Percentiles rank a stretch among this genome's conserved stretches.
Conservation (phyloP, 192 early-diverging fungal species). For the Phycomyces nitens region DNA sequence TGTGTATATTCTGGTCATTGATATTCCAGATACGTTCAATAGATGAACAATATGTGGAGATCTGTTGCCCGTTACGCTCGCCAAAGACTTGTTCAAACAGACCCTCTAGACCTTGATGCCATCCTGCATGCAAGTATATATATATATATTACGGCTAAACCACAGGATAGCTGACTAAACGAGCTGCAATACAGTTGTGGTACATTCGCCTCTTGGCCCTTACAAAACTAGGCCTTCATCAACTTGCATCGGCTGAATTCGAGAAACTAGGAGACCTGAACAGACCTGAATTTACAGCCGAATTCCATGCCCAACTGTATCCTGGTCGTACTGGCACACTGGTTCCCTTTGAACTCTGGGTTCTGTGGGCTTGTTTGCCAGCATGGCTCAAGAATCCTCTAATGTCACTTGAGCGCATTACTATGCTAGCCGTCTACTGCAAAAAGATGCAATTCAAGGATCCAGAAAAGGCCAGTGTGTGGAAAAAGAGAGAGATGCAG, state of each 20-base stretch:
- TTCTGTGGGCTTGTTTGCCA: slow-evolving; percentile 43
- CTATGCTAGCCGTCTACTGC: slow-evolving; percentile 40
- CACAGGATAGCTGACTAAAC: no score
- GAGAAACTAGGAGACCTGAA: slow-evolving; percentile 47
- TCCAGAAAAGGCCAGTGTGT: slow-evolving; percentile 4
- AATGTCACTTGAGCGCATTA: slow-evolving; percentile 41
- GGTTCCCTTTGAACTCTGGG: slow-evolving; percentile 49
- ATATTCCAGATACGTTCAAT: no score
- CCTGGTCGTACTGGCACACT: slow-evolving; percentile 37
- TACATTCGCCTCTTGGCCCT: slow-evolving; percentile 47
- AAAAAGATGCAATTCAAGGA: slow-evolving; percentile 30
- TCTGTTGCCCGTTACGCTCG: slow-evolving; percentile 44
- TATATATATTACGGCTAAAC: no score
- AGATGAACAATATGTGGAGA: slow-evolving; percentile 51
- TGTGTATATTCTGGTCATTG: no score
- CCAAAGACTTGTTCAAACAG: slow-evolving; percentile 38
- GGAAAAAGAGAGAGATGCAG: slow-evolving; percentile 38
- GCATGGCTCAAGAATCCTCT: slow-evolving; percentile 36
- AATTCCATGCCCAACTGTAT: slow-evolving; percentile 30
- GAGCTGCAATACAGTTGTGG: slow-evolving; percentile 52
- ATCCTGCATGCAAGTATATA: slow-evolving; percentile 40
- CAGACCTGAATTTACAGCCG: slow-evolving; percentile 39
- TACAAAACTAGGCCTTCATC: slow-evolving; percentile 41
- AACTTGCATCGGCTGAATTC: slow-evolving; percentile 50
- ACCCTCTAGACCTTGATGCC: slow-evolving; percentile 30